phyloP scores from a whole-genome alignment of 2,329 filamentous ascomycete species.

The Cephalotrichum gorgonifer region DNA sequence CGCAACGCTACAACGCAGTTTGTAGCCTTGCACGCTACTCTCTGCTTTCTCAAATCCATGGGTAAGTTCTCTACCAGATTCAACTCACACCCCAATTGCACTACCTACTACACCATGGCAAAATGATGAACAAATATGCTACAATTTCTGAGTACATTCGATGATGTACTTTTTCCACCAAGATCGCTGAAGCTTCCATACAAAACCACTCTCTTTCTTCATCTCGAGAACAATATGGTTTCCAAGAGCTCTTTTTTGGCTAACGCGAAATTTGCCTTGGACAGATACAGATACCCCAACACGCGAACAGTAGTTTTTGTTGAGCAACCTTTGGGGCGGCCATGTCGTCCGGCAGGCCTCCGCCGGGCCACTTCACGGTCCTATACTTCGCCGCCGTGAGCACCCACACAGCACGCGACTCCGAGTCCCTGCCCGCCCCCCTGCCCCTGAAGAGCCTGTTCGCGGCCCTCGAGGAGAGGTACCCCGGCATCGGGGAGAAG shows the following conservation, averaged over 20 bases:
- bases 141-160: conserved; percentile 44
- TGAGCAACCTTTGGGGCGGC: too few relatives aligned
- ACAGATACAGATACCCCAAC: too few relatives aligned
- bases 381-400: conserved; percentile 74
- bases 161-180: conserved; percentile 55
- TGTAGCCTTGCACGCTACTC: not conserved
- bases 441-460: conserved; percentile 55
- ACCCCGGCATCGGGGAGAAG: conserved; percentile 57
- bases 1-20: not conserved
- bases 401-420: conserved; percentile 58
- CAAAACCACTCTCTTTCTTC: conserved; percentile 14
- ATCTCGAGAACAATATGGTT: not conserved
- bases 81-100: not conserved
- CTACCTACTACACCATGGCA: conserved; percentile 15
- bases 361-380: conserved; percentile 54
- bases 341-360: conserved; percentile 34
- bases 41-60: not conserved
- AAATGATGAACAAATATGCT: conserved; percentile 45
- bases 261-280: too few relatives aligned
- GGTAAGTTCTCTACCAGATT: not conserved
- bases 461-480: conserved; percentile 53
- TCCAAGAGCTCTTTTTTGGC: not conserved
- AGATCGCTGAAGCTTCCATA: conserved; percentile 51
- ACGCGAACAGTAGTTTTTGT: too few relatives aligned
- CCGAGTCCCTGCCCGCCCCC: conserved; percentile 57